Conservation (phyloP, 495 filamentous ascomycete species). For the Penicillium steckii region DNA sequence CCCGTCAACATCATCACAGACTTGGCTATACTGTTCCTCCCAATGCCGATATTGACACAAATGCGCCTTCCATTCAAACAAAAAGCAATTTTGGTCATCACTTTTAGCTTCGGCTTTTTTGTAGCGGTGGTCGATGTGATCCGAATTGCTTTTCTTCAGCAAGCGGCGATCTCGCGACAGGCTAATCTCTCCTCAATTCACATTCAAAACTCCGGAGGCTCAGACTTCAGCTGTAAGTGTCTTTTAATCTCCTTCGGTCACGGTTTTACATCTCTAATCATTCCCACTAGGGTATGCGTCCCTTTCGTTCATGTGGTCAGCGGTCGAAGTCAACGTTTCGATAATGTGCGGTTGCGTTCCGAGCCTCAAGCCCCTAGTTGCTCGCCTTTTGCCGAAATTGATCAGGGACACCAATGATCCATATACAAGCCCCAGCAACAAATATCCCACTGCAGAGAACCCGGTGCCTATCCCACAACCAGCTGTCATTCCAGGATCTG, state of each 20-base stretch:
- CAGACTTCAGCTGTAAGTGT: slow-evolving; percentile 56
- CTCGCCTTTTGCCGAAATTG: slow-evolving; percentile 71
- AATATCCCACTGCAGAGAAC: slow-evolving; percentile 17
- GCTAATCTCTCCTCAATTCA: slow-evolving; percentile 31
- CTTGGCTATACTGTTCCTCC: slow-evolving; percentile 76
- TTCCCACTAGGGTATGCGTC: slow-evolving; percentile 64
- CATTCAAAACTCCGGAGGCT: slow-evolving; percentile 27
- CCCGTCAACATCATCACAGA: slow-evolving; percentile 87
- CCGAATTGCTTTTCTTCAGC: slow-evolving; percentile 84
- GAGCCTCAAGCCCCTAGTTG: slow-evolving; percentile 81
- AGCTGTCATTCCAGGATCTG: slow-evolving; percentile 2
- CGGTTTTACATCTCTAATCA: neutral
- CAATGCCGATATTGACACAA: slow-evolving; percentile 80
- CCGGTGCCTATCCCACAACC: slow-evolving; percentile 12
- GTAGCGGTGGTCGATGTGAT: slow-evolving; percentile 86
- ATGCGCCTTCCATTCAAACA: slow-evolving; percentile 82
- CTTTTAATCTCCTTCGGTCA: neutral
- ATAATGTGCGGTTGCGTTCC: slow-evolving; percentile 88
- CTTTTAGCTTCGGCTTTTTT: slow-evolving; percentile 81
- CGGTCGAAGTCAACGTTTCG: slow-evolving; percentile 84
- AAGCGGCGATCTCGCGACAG: slow-evolving; percentile 52
- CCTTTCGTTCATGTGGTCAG: slow-evolving; percentile 88
- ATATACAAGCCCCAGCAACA: slow-evolving; percentile 13
- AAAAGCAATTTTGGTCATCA: slow-evolving; percentile 78
- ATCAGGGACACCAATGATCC: slow-evolving; percentile 52